Evolutionary conservation across 192 early-diverging fungal species (phyloP), one percentile per base, ranked within the genome.

Genomic region (Backusella westeae): DNA sequence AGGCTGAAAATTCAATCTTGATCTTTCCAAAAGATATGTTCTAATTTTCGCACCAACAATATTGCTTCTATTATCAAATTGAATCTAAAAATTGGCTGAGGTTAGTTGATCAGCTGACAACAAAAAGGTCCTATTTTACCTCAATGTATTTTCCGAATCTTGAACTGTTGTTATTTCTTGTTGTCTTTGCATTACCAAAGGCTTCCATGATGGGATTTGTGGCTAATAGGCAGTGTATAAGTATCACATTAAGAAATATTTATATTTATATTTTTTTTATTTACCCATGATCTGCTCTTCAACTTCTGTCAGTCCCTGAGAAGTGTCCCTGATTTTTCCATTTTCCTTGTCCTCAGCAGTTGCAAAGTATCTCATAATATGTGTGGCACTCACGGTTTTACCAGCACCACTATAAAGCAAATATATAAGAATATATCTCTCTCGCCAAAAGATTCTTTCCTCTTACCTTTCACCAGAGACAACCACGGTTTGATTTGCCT

Each of bases 161-260:
- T 52, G 97, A 98, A 75, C 90, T 92, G 88, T 99, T 99, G 86
- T 99, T 97, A 87, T 99, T 99, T 80, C 98, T 87, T 12, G 98
- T 99, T 15, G 98, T 99, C 83, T 99, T 99, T 46, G 98, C 96
- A 85, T 99, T 99, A 76, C 98, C 98, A 81, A 99, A 99, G 67
- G 98, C 92, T 90, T 99, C 98, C 89, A 98, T 96, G 80, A 99
- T 98, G 6, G 98, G 98, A 87, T 99, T 99, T 49, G 97, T 99
- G 6, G 98, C 93, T 85, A 84, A 39, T 39, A 39, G 9, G 38
- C 38, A 39, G 10, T 1, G 1, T 39, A 39, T 39, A 39, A 39
- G 38, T 39, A 10, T 39, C 38, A 39, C 9, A 39, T 39, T 39
- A 10, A 39, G 8, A 2, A 39, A 12, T 10, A 12, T 15, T 29